Evolutionary conservation across 805 yeast genomes (phyloP).

Genomic region (Metschnikowia orientalis): DNA sequence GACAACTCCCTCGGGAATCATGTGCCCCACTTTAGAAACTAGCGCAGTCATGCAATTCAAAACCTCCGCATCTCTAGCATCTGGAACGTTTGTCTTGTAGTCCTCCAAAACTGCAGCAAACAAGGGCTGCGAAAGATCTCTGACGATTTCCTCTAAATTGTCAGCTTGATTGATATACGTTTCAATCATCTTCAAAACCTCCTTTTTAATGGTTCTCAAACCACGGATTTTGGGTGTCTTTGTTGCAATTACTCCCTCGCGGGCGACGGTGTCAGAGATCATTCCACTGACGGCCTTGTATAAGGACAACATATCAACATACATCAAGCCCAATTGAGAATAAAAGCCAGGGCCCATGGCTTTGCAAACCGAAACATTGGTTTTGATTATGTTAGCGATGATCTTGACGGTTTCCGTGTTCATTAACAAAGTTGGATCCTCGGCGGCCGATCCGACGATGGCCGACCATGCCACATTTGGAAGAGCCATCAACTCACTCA

Average conservation of each 20-base stretch:
- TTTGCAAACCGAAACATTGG: slow-evolving; percentile 93
- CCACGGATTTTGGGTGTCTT: slow-evolving; percentile 94
- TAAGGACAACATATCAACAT: slow-evolving; percentile 82
- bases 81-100: slow-evolving; percentile 83
- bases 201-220: slow-evolving; percentile 93
- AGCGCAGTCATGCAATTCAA: slow-evolving; percentile 90
- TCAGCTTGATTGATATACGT: slow-evolving; percentile 85
- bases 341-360: slow-evolving; percentile 90
- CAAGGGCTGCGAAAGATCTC: slow-evolving; percentile 76
- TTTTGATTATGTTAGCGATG: slow-evolving; percentile 88
- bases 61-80: slow-evolving; percentile 97
- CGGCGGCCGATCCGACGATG: slow-evolving; percentile 78
- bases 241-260: slow-evolving; percentile 83
- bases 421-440: slow-evolving; percentile 73
- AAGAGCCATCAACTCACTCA: slow-evolving; percentile 76
- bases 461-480: slow-evolving; percentile 96
- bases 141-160: slow-evolving; percentile 76
- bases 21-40: slow-evolving; percentile 78
- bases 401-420: slow-evolving; percentile 85
- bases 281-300: slow-evolving; percentile 84
- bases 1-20: slow-evolving; percentile 87
- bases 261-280: slow-evolving; percentile 76
- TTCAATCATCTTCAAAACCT: slow-evolving; percentile 82
- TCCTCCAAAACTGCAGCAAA: slow-evolving; percentile 84
- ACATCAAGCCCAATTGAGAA: slow-evolving; percentile 81